These are phyloP conservation scores for Thelonectria blattea DNA, from an alignment of 2,329 filamentous ascomycete species.

Conservation along the genomic window DNA sequence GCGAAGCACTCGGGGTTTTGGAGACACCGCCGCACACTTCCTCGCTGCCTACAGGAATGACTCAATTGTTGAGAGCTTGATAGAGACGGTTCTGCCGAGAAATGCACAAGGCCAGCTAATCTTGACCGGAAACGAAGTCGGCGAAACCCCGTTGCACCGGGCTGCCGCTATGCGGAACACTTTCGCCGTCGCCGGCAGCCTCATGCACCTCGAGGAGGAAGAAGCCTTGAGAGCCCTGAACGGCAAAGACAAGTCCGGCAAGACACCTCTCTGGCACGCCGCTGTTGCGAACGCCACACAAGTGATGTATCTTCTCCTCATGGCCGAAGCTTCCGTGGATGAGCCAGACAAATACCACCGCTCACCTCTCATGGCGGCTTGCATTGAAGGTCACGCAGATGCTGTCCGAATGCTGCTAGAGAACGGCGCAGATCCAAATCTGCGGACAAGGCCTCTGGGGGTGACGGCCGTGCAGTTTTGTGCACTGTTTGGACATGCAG, in stretches of 20 bases:
- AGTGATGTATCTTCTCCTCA: background rate
- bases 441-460: background rate
- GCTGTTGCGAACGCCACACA: background rate
- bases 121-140: background rate
- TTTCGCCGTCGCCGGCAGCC: background rate
- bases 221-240: background rate
- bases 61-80: no score
- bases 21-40: background rate
- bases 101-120: no score
- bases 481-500: background rate
- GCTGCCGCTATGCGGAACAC: background rate
- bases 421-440: background rate
- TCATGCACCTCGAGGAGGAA: no score
- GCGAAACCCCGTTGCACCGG: constrained; percentile 1
- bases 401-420: background rate
- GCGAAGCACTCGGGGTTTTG: background rate
- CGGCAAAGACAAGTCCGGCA: background rate
- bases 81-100: no score
- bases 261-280: background rate
- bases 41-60: background rate
- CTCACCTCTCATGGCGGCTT: background rate
- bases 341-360: background rate
- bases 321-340: background rate
- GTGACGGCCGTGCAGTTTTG: background rate
- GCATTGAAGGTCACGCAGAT: background rate